Base-by-base conservation (phyloP, 352 stramenopile species). In the Pseudoperonospora humuli region DNA sequence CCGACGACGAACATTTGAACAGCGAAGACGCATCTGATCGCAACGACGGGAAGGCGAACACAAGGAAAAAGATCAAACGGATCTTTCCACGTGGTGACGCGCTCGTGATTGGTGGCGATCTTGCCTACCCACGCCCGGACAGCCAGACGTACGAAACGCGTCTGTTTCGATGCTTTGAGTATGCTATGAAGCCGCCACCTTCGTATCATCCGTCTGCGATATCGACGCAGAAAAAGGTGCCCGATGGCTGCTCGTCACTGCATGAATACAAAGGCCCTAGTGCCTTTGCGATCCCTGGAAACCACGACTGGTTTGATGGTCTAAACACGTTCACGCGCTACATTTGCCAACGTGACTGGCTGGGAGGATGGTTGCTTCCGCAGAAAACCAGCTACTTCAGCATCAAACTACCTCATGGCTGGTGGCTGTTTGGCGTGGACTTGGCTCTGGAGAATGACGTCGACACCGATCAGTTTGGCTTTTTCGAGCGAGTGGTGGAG, bases 271-370 rank as follows among this genome's bases (percentile, higher is more conserved):
- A 75, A 50, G 81, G 78, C 0, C 78, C 74, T 8, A 88, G 62
- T 2, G 77, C 65, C 14, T 91, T 93, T 47, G 78, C 78, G 13
- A 85, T 93, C 41, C 81, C 81, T 2, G 86, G 90, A 0, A 97
- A 97, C 53, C 90, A 97, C 55, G 90, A 97, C 50, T 97, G 90
- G 87, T 95, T 96, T 54, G 90, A 97, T 53, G 90, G 90, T 11
- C 65, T 97, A 15, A 89, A 91, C 45, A 96, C 88, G 7, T 97
- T 92, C 39, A 95, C 74, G 19, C 75, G 88, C 17, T 96, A 87
- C 50, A 83, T 97, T 51, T 86, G 88, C 42, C 81, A 93, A 20
- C 70, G 87, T 29, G 84, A 96, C 39, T 97, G 86, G 83, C 76
- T 96, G 2, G 90, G 87, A 14, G 90, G 88, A 5, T 97, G 90